phyloP scores from a whole-genome alignment of 345 rosid species.

The Odontarrhena argentea region DNA sequence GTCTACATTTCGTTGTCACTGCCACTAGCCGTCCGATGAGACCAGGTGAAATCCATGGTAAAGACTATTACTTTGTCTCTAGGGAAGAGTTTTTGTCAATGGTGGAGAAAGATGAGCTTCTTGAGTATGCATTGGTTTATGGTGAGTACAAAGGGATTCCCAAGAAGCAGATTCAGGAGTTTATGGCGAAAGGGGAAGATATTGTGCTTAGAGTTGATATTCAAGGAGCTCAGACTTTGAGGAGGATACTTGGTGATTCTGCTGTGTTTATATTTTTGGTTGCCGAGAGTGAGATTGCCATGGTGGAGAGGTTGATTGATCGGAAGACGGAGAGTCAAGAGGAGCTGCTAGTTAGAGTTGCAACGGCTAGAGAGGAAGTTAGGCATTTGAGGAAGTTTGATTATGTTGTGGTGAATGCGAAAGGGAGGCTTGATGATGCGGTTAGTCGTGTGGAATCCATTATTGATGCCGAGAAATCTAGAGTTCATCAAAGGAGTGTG shows the following conservation, averaged over 20 bases:
- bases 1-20: conserved; percentile 83
- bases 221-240: conserved; percentile 78
- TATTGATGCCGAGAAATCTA: conserved; percentile 93
- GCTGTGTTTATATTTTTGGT: conserved; percentile 79
- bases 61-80: conserved; percentile 77
- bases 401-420: conserved; percentile 80
- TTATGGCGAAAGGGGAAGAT: conserved; percentile 69
- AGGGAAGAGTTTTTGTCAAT: conserved; percentile 68
- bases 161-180: conserved; percentile 75
- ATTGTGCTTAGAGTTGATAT: conserved; percentile 86
- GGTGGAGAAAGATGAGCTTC: conserved; percentile 71
- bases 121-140: conserved; percentile 86
- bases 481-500: conserved; percentile 66
- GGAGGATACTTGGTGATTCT: conserved; percentile 68
- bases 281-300: conserved; percentile 79
- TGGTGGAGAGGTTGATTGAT: conserved; percentile 82
- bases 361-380: conserved; percentile 86
- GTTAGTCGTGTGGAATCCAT: conserved; percentile 68
- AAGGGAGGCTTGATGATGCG: conserved; percentile 76
- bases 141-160: conserved; percentile 96
- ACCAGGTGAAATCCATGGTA: conserved; percentile 77
- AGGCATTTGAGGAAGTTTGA: conserved; percentile 66
- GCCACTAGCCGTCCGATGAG: conserved; percentile 79
- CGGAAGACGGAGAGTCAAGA: conserved; percentile 82
- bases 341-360: conserved; percentile 74